These are phyloP conservation scores for Rhizopogon salebrosus DNA, from an alignment of 768 basidiomycete species.

Conservation along the genomic window DNA sequence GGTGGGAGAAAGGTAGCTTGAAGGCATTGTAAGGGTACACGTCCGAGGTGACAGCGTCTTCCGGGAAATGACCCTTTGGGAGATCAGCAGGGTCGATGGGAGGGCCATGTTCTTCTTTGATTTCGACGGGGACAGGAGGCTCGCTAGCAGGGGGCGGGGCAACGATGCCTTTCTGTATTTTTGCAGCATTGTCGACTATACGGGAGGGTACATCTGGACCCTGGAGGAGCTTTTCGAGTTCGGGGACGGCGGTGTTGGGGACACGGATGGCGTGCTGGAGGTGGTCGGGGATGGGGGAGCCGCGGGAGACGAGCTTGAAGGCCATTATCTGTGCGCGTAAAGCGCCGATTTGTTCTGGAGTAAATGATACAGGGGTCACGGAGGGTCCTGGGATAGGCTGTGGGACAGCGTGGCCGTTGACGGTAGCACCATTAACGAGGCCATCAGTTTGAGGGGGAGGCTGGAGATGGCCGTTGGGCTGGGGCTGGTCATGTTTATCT, in stretches of 20 bases:
- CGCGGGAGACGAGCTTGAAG: conserved; percentile 66
- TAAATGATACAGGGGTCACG: conserved; percentile 73
- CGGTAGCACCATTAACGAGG: background rate
- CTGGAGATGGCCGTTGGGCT: conserved; percentile 16
- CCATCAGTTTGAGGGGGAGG: conserved; percentile 14
- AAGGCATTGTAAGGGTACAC: conserved; percentile 94
- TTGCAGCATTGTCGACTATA: conserved; percentile 72
- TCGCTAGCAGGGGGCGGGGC: conserved; percentile 17
- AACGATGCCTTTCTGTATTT: conserved; percentile 54
- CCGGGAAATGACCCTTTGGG: conserved; percentile 71
- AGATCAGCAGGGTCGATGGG: conserved; percentile 51
- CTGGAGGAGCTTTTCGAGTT: conserved; percentile 62
- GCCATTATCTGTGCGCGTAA: conserved; percentile 82
- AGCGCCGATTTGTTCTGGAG: conserved; percentile 65
- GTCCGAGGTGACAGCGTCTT: conserved; percentile 73
- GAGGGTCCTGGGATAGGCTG: conserved; percentile 34
- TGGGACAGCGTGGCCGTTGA: conserved; percentile 48
- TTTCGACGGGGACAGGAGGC: conserved; percentile 13
- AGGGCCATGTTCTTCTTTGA: conserved; percentile 46
- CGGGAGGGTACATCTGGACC: conserved; percentile 54
- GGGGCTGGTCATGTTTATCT: conserved; percentile 16
- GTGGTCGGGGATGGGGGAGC: conserved; percentile 61
- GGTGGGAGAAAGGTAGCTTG: conserved; percentile 76
- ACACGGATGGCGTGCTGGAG: conserved; percentile 68
- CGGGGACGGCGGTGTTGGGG: conserved; percentile 53